Evolutionary conservation across 768 basidiomycete species (phyloP).

Genomic region (Boletellus emodensis): DNA sequence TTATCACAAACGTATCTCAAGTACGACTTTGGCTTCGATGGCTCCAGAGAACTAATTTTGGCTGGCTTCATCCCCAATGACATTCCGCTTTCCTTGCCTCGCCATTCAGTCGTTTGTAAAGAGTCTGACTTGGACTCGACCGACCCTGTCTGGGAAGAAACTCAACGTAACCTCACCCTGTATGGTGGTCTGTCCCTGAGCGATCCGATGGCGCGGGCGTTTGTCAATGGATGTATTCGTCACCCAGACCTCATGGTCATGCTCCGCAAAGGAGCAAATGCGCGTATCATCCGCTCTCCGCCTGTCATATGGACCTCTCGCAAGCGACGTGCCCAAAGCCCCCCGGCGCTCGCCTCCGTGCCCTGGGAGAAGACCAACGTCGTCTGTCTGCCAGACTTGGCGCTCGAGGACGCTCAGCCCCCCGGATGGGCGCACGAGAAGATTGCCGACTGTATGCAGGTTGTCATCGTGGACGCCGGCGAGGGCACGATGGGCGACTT

Average conservation of each 20-base stretch:
- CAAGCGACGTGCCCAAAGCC: constrained; percentile 24
- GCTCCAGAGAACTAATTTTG: constrained; percentile 26
- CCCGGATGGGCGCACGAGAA: constrained; percentile 8
- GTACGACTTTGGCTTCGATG: constrained; percentile 22
- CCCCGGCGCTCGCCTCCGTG: constrained; percentile 20
- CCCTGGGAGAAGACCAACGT: constrained; percentile 24
- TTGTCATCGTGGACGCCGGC: constrained; percentile 27
- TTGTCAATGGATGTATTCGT: constrained; percentile 31
- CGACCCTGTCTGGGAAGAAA: constrained; percentile 30
- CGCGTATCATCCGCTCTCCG: constrained; percentile 24
- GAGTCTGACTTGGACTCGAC: constrained; percentile 5
- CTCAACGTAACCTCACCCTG: constrained; percentile 22
- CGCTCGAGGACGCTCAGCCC: constrained; percentile 26
- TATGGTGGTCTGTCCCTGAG: constrained; percentile 26
- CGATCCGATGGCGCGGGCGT: constrained; percentile 26
- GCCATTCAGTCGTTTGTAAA: constrained; percentile 20
- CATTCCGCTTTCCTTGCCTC: constrained; percentile 22
- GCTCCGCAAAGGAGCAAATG: constrained; percentile 28
- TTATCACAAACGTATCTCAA: constrained; percentile 19
- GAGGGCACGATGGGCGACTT: constrained; percentile 30
- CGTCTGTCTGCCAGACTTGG: constrained; percentile 16
- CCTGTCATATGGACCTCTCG: constrained; percentile 28
- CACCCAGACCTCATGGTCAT: constrained; percentile 31
- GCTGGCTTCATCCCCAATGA: constrained; percentile 29
- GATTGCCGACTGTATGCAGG: constrained; percentile 29